A percentile compares a stretch with the other conserved stretches of the same genome.
Conservation (phyloP, 495 filamentous ascomycete species). For the Darksidea phi region DNA sequence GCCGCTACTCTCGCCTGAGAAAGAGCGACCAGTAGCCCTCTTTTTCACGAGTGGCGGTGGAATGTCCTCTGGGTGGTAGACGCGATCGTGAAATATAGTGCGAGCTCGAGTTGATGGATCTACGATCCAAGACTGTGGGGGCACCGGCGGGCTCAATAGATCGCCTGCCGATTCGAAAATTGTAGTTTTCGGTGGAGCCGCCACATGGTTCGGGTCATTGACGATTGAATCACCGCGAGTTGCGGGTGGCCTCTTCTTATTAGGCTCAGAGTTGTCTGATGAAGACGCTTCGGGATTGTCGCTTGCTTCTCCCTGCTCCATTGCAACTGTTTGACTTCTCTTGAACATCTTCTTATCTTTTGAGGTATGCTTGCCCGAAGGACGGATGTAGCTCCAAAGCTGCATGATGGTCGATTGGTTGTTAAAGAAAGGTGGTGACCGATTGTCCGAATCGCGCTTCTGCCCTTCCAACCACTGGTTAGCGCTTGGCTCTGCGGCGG, state of each 20-base stretch:
- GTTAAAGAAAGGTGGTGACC: constrained; percentile 39
- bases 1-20: constrained; percentile 45
- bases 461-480: constrained; percentile 31
- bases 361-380: constrained; percentile 34
- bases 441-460: constrained; percentile 45
- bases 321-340: constrained; percentile 40
- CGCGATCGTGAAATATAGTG: constrained; percentile 95
- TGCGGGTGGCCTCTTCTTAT: constrained; percentile 36
- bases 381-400: constrained; percentile 43
- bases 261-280: constrained; percentile 8
- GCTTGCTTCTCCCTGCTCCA: constrained; percentile 1
- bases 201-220: constrained; percentile 47
- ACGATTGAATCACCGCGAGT: constrained; percentile 50
- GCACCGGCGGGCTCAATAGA: constrained; percentile 84
- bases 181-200: constrained; percentile 84
- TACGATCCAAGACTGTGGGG: constrained; percentile 72
- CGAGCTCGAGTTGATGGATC: constrained; percentile 79
- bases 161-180: constrained; percentile 94
- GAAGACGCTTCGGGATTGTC: constrained; percentile 24
- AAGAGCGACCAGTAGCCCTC: constrained; percentile 45
- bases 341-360: constrained; percentile 42
- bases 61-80: constrained; percentile 92
- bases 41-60: constrained; percentile 69
- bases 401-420: constrained; percentile 29
- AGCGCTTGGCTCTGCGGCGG: constrained; percentile 32